phyloP scores from a whole-genome alignment of 495 filamentous ascomycete species.

The Penicillium silybi region DNA sequence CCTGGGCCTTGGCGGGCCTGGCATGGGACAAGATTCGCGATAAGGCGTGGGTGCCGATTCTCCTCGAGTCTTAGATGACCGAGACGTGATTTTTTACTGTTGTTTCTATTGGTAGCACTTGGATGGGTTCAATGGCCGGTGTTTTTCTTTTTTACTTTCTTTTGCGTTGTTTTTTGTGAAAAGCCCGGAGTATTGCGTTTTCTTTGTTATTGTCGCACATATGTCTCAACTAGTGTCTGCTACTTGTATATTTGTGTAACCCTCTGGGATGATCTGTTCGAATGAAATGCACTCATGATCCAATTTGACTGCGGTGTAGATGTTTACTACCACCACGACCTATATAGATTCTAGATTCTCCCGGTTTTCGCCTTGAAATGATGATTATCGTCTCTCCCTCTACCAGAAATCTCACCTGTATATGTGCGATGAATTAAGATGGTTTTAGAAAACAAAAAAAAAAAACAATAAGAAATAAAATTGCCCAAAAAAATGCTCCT shows the following conservation, averaged over 20 bases:
- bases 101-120: conserved; percentile 7
- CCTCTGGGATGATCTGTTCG: neutral
- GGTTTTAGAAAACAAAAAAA: conserved; percentile 4
- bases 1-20: conserved; percentile 21
- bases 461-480: conserved; percentile 5
- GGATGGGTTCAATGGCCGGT: conserved; percentile 6
- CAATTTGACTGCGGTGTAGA: neutral
- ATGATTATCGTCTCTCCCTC: too few species aligned
- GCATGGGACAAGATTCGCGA: conserved; percentile 15
- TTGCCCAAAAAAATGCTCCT: neutral
- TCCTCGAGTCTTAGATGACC: conserved; percentile 10
- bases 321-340: too few species aligned
- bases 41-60: conserved; percentile 1
- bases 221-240: conserved; percentile 1
- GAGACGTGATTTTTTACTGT: conserved; percentile 13
- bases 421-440: too few species aligned
- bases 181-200: conserved; percentile 9
- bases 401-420: too few species aligned
- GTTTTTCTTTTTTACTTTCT: conserved; percentile 1
- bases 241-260: conserved; percentile 8
- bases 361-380: too few species aligned
- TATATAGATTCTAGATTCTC: too few species aligned
- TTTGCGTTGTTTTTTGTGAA: conserved; percentile 2
- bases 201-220: conserved; percentile 6
- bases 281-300: neutral